Conservation (phyloP, 108 stramenopile species). For the Skeletonema tropicum region DNA sequence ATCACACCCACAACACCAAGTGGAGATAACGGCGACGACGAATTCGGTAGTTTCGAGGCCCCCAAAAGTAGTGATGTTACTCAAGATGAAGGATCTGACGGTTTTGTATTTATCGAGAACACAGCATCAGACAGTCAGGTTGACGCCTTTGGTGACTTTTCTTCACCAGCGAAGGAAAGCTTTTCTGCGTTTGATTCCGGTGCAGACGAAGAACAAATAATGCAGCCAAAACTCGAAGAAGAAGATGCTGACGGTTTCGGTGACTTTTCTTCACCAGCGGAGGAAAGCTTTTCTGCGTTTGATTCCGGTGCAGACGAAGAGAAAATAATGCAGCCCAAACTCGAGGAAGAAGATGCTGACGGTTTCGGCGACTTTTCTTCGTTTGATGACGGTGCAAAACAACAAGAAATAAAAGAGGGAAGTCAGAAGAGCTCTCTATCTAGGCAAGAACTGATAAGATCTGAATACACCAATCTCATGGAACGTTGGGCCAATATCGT, state of each 20-base stretch:
- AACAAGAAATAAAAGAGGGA: not conserved
- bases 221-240: constrained; percentile 11
- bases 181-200: constrained; percentile 1
- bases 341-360: constrained; percentile 20
- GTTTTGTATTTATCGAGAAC: not conserved
- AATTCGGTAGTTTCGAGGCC: constrained; percentile 31
- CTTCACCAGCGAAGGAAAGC: constrained; percentile 1
- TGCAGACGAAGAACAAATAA: constrained; percentile 2
- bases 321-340: constrained; percentile 5
- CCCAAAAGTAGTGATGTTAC: not conserved
- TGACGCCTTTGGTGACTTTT: constrained; percentile 21
- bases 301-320: not conserved
- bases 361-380: constrained; percentile 46
- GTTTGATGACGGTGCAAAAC: constrained; percentile 29
- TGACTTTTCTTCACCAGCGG: constrained; percentile 12
- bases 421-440: not conserved
- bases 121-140: constrained; percentile 34
- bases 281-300: constrained; percentile 6
- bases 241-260: constrained; percentile 27
- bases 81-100: constrained; percentile 12
- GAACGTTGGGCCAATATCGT: constrained; percentile 31
- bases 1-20: not conserved
- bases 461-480: constrained; percentile 12
- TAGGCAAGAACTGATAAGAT: constrained; percentile 16
- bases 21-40: constrained; percentile 8